phyloP scores from a whole-genome alignment of 441 rosid genomes.

The Pelargonium hybrid region DNA sequence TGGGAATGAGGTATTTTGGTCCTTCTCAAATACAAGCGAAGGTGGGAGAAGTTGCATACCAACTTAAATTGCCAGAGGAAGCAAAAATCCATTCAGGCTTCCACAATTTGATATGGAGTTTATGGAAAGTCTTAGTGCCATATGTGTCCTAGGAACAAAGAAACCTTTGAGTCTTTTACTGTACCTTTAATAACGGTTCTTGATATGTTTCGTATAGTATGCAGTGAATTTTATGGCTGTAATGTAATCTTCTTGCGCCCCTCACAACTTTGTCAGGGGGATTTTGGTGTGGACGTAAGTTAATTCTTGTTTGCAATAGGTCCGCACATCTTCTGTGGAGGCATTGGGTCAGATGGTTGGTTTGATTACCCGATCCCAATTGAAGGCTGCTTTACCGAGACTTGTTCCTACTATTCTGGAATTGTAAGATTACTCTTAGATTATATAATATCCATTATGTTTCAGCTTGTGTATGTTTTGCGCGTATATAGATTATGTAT shows the following conservation, averaged over 20 bases:
- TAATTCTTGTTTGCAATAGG: conserved; percentile 38
- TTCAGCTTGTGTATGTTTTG: not conserved
- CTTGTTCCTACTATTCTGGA: conserved; percentile 82
- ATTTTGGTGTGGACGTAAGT: conserved; percentile 2
- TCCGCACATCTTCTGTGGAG: conserved; percentile 81
- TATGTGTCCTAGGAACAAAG: not conserved
- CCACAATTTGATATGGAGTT: not conserved
- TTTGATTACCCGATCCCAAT: conserved; percentile 66
- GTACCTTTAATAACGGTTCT: not conserved
- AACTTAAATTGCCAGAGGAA: too few species aligned
- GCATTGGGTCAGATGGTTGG: conserved; percentile 98
- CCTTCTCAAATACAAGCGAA: too few species aligned
- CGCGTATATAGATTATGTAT: not conserved
- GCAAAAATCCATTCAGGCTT: too few species aligned
- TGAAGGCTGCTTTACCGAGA: conserved; percentile 89
- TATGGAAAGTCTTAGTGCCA: not conserved
- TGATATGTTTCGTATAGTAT: not conserved
- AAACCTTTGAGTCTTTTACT: not conserved
- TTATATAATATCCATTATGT: not conserved
- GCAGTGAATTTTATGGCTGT: not conserved
- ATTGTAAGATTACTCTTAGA: conserved; percentile 46
- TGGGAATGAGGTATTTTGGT: too few species aligned
- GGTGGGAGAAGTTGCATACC: too few species aligned
- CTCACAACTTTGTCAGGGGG: not conserved
- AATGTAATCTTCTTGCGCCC: not conserved